Evolutionary conservation across 768 basidiomycete species (phyloP).

Genomic region (Porpolomopsis calyptriformis): DNA sequence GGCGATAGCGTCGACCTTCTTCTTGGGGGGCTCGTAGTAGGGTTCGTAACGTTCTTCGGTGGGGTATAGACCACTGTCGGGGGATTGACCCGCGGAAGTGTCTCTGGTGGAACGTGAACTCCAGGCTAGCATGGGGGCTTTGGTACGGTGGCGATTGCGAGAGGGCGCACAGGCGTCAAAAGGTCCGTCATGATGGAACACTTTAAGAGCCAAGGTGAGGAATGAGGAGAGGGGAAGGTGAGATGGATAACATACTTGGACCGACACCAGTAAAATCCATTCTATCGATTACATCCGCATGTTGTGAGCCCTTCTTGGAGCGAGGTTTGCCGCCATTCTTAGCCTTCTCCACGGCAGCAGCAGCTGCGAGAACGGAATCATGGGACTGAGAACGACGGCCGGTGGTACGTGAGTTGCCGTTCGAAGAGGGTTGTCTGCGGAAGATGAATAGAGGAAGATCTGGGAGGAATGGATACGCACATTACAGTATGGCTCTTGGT

Average conservation of each 20-base stretch:
- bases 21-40: slow-evolving; percentile 58
- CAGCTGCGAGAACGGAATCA: slow-evolving; percentile 26
- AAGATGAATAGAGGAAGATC: slow-evolving; percentile 6
- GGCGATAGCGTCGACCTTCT: slow-evolving; percentile 79
- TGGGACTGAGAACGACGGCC: slow-evolving; percentile 40
- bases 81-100: slow-evolving; percentile 24
- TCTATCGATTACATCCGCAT: slow-evolving; percentile 85
- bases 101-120: slow-evolving; percentile 30
- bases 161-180: slow-evolving; percentile 90
- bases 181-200: slow-evolving; percentile 88
- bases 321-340: slow-evolving; percentile 35
- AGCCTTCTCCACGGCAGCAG: slow-evolving; percentile 21
- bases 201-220: slow-evolving; percentile 28
- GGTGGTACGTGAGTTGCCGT: slow-evolving; percentile 13
- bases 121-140: slow-evolving; percentile 82
- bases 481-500: slow-evolving; percentile 49
- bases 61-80: slow-evolving; percentile 41
- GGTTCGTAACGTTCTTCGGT: slow-evolving; percentile 35
- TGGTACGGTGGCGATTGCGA: slow-evolving; percentile 68
- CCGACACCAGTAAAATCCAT: slow-evolving; percentile 81
- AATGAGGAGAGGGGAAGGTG: slow-evolving; percentile 9
- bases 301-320: slow-evolving; percentile 62
- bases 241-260: slow-evolving; percentile 47
- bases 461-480: slow-evolving; percentile 25
- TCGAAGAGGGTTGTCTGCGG: slow-evolving; percentile 12